Percentiles rank a stretch among this genome's conserved stretches.
phyloP scores from a whole-genome alignment of 257 asterid genomes.

The Fraxinus americana region DNA sequence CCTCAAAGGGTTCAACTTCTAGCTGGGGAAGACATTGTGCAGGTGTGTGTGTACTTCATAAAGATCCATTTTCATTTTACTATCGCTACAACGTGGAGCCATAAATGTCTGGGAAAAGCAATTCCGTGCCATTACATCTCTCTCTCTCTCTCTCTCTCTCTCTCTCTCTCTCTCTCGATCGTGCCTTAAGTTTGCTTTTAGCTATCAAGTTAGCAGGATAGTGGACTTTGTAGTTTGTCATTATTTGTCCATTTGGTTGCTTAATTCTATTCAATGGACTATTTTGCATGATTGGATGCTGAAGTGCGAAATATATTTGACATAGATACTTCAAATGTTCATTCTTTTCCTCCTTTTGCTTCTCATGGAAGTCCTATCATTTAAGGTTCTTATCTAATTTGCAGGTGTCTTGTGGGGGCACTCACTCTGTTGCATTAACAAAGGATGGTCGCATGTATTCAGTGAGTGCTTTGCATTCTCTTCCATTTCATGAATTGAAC shows the following conservation, averaged over 20 bases:
- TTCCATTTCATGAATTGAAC: constrained; percentile 1
- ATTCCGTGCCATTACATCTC: neutral
- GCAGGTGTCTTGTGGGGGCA: constrained; percentile 98
- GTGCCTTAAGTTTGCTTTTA: constrained; percentile 2
- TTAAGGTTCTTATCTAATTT: constrained; percentile 22
- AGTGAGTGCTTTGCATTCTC: constrained; percentile 48
- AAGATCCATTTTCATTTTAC: neutral
- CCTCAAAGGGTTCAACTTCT: constrained; percentile 94
- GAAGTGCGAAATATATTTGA: neutral
- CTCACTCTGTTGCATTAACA: constrained; percentile 93
- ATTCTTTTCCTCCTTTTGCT: neutral
- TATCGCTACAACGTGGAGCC: neutral
- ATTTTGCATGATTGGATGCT: neutral
- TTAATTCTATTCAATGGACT: neutral
- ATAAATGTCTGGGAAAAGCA: neutral
- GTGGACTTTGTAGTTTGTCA: neutral
- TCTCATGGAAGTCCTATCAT: constrained; percentile 15
- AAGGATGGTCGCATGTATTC: constrained; percentile 88
- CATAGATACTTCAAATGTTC: neutral
- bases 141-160: neutral
- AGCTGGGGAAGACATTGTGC: constrained; percentile 82
- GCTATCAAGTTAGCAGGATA: constrained; percentile 6
- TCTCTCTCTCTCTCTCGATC: neutral
- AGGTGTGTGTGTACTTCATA: constrained; percentile 42
- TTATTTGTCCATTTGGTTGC: constrained; percentile 1